Percentiles rank a stretch among this genome's conserved stretches.
phyloP scores from a whole-genome alignment of 495 filamentous ascomycete genomes.

The Podospora bellae-mahoneyi region DNA sequence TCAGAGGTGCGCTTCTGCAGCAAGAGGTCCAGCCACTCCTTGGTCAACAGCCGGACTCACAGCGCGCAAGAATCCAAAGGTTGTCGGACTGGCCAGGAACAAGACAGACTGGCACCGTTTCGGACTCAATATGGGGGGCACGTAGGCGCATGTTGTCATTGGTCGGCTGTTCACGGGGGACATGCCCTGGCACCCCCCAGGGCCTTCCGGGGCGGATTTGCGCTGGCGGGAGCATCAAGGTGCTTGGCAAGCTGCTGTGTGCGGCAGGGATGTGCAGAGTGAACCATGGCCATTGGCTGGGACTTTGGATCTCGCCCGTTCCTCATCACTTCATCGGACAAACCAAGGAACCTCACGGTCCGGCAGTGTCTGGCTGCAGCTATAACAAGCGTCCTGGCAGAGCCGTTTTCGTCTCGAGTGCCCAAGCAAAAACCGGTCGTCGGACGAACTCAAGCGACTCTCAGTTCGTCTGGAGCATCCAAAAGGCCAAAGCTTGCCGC shows the following conservation, averaged over 20 bases:
- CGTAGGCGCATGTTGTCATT: constrained; percentile 17
- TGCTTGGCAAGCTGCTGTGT: constrained; percentile 17
- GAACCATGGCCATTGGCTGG: constrained; percentile 9
- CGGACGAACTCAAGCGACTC: constrained; percentile 6
- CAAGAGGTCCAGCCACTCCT: not conserved
- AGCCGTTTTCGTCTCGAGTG: not conserved
- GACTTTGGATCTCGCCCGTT: constrained; percentile 5
- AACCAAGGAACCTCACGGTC: constrained; percentile 12
- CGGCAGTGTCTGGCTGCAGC: constrained; percentile 15
- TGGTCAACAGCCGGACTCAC: constrained; percentile 27
- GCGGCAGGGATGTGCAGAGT: constrained; percentile 13
- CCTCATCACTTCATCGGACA: constrained; percentile 1
- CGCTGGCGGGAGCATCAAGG: constrained; percentile 13
- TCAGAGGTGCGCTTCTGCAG: constrained; percentile 1
- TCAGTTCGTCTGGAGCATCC: not conserved
- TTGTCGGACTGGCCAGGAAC: constrained; percentile 33
- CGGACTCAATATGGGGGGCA: constrained; percentile 29
- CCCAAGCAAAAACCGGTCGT: constrained; percentile 9
- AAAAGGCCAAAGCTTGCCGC: constrained; percentile 1
- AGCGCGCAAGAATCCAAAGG: constrained; percentile 14
- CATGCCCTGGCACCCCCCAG: constrained; percentile 10
- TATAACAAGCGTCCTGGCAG: constrained; percentile 1
- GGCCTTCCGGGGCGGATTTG: constrained; percentile 10
- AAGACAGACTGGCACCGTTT: constrained; percentile 25
- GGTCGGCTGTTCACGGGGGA: constrained; percentile 13